Evolutionary conservation across 2,329 filamentous ascomycete genomes (phyloP).

Genomic region (Colletotrichum sp.): DNA sequence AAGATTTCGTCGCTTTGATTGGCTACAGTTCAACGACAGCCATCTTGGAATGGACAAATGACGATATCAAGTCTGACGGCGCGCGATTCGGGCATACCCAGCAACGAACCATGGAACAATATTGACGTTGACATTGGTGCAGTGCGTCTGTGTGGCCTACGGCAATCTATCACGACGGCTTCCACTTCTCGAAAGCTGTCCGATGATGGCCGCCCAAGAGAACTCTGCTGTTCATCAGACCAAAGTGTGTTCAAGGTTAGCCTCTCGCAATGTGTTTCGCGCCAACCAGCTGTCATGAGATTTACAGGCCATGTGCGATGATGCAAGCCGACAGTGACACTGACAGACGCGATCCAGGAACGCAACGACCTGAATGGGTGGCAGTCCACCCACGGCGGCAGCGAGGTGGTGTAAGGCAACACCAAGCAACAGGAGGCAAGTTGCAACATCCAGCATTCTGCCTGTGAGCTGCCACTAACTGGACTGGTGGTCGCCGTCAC

Average conservation of each 20-base stretch:
- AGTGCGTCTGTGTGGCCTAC: not conserved
- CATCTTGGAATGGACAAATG: not conserved
- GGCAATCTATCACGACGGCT: not conserved
- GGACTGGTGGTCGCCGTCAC: not conserved
- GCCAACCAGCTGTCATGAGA: not conserved
- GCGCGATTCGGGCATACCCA: not conserved
- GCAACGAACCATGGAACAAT: not conserved
- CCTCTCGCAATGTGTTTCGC: not conserved
- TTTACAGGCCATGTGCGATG: not conserved
- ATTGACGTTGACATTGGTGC: not conserved
- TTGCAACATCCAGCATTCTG: not conserved
- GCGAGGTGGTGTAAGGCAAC: not conserved
- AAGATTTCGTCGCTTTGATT: not conserved
- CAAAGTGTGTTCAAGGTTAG: not conserved
- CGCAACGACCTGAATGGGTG: not conserved
- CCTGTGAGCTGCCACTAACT: not conserved
- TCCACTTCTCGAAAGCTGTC: not conserved
- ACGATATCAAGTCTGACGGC: not conserved
- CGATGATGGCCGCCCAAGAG: not conserved
- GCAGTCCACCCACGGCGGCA: not conserved
- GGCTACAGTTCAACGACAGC: not conserved
- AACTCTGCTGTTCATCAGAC: slow-evolving; percentile 1
- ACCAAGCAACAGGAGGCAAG: not conserved
- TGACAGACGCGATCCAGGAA: not conserved
- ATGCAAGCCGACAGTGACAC: not conserved